These are phyloP conservation scores for Saturnispora zaruensis DNA, from an alignment of 805 yeast species.

Conservation along the genomic window DNA sequence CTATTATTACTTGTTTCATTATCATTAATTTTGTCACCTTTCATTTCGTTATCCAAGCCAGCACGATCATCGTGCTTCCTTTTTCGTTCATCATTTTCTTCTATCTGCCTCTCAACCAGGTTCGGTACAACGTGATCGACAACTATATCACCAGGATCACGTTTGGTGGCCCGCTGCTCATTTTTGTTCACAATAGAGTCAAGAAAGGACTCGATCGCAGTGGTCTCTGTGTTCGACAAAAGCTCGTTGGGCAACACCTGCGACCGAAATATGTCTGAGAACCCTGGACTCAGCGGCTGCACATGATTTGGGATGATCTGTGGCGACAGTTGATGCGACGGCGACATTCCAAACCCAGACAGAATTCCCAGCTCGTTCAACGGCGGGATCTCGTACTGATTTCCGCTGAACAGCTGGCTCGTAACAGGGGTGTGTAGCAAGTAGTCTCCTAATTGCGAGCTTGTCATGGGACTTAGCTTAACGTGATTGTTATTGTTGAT, in stretches of 20 bases:
- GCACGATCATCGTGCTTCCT: not conserved
- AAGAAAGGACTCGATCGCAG: slow-evolving; percentile 29
- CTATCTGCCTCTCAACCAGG: not conserved
- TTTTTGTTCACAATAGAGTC: slow-evolving; percentile 30
- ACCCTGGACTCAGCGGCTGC: not conserved
- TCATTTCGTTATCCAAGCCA: not conserved
- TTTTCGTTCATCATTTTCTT: no score
- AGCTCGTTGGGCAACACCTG: slow-evolving; percentile 17
- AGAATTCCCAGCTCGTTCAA: not conserved
- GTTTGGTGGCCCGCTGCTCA: not conserved
- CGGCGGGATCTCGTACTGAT: not conserved
- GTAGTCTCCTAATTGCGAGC: not conserved
- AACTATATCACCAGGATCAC: not conserved
- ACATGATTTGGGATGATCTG: not conserved
- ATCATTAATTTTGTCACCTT: not conserved
- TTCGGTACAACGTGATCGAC: not conserved
- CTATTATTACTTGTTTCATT: no score
- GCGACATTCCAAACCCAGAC: not conserved
- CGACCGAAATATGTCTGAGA: not conserved
- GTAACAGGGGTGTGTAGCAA: not conserved
- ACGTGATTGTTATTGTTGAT: not conserved
- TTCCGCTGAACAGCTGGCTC: not conserved
- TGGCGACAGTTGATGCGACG: not conserved
- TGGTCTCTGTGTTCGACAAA: slow-evolving; percentile 27
- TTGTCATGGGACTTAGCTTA: not conserved